phyloP scores from a whole-genome alignment of 768 basidiomycete genomes.

The Trametes punicea region DNA sequence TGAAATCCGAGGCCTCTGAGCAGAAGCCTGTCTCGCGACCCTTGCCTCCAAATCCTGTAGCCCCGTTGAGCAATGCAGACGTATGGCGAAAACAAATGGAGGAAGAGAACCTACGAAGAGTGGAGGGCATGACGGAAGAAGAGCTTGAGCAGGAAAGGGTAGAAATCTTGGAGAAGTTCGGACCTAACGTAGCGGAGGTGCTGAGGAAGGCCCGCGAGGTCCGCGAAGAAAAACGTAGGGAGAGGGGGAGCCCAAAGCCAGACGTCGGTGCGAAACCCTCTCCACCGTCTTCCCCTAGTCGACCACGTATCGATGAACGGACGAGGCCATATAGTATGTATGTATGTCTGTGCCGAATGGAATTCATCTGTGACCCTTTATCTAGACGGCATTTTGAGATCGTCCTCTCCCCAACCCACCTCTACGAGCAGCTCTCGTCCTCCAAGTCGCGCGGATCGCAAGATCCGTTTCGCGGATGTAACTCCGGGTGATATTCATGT shows the following conservation, averaged over 20 bases:
- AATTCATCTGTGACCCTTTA: slow-evolving; percentile 25
- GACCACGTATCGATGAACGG: slow-evolving; percentile 16
- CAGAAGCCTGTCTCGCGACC: background rate
- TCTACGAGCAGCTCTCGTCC: slow-evolving; percentile 50
- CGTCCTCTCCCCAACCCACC: slow-evolving; percentile 19
- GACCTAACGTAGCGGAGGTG: slow-evolving; percentile 59
- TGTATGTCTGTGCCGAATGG: slow-evolving; percentile 1
- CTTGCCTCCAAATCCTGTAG: background rate
- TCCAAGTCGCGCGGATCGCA: slow-evolving; percentile 50
- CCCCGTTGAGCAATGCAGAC: slow-evolving; percentile 4
- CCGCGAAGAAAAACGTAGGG: slow-evolving; percentile 34
- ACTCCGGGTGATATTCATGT: slow-evolving; percentile 74
- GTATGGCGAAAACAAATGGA: slow-evolving; percentile 57
- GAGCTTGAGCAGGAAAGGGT: slow-evolving; percentile 63
- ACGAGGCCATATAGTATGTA: slow-evolving; percentile 17
- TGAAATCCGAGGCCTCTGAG: background rate
- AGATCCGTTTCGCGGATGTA: slow-evolving; percentile 73
- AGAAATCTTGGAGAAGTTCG: slow-evolving; percentile 72
- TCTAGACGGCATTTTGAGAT: slow-evolving; percentile 27
- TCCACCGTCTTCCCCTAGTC: slow-evolving; percentile 8
- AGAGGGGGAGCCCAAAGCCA: background rate
- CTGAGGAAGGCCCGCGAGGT: slow-evolving; percentile 52
- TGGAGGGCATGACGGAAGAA: slow-evolving; percentile 67
- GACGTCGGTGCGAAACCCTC: slow-evolving; percentile 8
- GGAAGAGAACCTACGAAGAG: slow-evolving; percentile 59